These are phyloP conservation scores for Logfia minima DNA, from an alignment of 129 eudicot genomes.

Conservation along the genomic window DNA sequence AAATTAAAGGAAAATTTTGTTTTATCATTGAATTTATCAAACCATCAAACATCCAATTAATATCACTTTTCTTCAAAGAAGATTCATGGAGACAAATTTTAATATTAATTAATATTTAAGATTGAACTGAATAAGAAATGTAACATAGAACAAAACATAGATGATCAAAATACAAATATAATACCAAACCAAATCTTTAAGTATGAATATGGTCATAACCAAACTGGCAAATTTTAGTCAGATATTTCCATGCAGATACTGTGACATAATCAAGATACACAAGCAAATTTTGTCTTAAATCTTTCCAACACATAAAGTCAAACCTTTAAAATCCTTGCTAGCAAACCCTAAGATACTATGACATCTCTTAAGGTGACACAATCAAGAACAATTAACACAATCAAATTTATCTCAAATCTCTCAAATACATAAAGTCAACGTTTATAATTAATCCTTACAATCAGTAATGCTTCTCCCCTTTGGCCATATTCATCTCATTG, in stretches of 20 bases:
- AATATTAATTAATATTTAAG: too few species aligned
- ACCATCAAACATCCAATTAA: too few species aligned
- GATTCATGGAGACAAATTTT: too few species aligned
- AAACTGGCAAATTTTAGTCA: slow-evolving; percentile 5
- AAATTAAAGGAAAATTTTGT: too few species aligned
- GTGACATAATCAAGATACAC: slow-evolving; percentile 23
- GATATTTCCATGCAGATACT: slow-evolving; percentile 14
- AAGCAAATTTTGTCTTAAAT: slow-evolving; percentile 10
- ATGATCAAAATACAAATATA: background rate
- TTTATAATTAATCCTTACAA: too few species aligned
- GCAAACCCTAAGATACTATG: slow-evolving; percentile 4
- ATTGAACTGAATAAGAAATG: too few species aligned
- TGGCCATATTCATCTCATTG: slow-evolving; percentile 41
- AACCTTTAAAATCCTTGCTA: background rate
- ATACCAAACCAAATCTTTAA: background rate
- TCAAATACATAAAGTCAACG: slow-evolving; percentile 11
- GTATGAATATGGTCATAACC: background rate
- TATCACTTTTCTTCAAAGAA: too few species aligned
- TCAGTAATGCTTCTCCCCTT: slow-evolving; percentile 33
- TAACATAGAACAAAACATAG: too few species aligned
- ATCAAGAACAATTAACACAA: background rate
- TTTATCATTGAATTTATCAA: too few species aligned
- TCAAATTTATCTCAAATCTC: background rate
- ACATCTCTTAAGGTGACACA: slow-evolving; percentile 1
- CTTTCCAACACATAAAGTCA: slow-evolving; percentile 1